Evolutionary conservation across 2,329 filamentous ascomycete genomes (phyloP).

Genomic region (Xylariales sp.): DNA sequence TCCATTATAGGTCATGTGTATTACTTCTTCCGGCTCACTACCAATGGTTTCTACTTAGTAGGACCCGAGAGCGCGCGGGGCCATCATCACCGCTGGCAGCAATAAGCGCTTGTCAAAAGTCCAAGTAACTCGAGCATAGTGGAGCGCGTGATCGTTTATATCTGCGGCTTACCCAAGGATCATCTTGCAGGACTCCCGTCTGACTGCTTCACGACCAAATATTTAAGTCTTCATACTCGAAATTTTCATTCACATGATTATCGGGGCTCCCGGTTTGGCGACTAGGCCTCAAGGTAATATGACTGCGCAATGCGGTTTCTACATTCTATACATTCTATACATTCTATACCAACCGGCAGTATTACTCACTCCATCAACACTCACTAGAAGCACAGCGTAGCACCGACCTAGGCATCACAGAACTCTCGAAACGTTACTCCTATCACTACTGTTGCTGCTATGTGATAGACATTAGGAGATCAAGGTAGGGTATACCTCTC

Average conservation of each 20-base stretch:
- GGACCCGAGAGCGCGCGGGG: not conserved
- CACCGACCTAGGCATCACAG: no score
- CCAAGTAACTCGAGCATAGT: not conserved
- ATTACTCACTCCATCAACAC: not conserved
- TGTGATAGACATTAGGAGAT: not conserved
- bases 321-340: not conserved
- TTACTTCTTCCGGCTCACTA: not conserved
- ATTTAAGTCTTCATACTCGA: not conserved
- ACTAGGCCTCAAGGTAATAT: not conserved
- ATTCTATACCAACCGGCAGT: not conserved
- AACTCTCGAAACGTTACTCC: not conserved
- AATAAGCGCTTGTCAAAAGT: slow-evolving; percentile 3
- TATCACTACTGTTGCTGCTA: not conserved
- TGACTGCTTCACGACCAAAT: not conserved
- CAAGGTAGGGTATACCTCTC: not conserved
- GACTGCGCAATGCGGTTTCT: not conserved
- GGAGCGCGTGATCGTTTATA: not conserved
- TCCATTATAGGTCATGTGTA: not conserved
- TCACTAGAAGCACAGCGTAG: no score
- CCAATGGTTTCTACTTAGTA: not conserved
- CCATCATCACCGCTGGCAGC: not conserved
- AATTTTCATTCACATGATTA: not conserved
- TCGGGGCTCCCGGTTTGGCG: not conserved
- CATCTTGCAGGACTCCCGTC: not conserved
- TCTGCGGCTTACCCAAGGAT: not conserved